phyloP scores from a whole-genome alignment of 257 asterid species.

The Lithospermum erythrorhizon region DNA sequence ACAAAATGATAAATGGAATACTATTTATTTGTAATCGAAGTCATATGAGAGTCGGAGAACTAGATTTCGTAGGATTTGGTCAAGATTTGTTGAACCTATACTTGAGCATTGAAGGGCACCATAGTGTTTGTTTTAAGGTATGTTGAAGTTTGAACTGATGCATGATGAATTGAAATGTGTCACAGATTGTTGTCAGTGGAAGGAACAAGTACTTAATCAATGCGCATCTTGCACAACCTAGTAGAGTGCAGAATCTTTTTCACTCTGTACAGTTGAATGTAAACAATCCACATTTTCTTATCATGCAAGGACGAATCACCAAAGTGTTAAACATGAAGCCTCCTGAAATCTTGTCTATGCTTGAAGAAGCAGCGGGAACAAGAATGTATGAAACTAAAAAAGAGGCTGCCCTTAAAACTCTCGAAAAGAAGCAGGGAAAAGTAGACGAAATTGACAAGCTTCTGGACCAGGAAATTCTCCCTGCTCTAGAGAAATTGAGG shows the following conservation, averaged over 20 bases:
- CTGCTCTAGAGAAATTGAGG: conserved; percentile 83
- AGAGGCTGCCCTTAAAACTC: conserved; percentile 95
- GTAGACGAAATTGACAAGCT: conserved; percentile 96
- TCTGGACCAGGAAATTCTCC: conserved; percentile 95
- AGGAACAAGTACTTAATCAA: conserved; percentile 93
- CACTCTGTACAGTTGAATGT: conserved; percentile 98
- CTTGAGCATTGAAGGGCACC: no score
- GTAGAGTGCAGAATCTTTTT: conserved; percentile 95
- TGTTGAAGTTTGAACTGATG: no score
- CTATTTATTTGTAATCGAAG: no score
- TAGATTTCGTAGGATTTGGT: no score
- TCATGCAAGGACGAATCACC: conserved; percentile 99
- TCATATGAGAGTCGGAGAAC: no score
- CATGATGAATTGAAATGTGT: conserved; percentile 9
- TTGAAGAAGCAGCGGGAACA: conserved; percentile 99
- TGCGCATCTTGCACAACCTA: conserved; percentile 98
- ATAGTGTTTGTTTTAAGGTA: no score
- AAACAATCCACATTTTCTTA: conserved; percentile 95
- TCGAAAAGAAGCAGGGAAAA: conserved; percentile 92
- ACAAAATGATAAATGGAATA: no score
- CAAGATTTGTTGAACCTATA: no score
- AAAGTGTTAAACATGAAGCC: conserved; percentile 98
- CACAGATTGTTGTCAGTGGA: conserved; percentile 99
- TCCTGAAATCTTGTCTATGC: conserved; percentile 95
- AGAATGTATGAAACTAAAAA: conserved; percentile 98